phyloP scores from a whole-genome alignment of 306 rosid species.

The Betula pendula region DNA sequence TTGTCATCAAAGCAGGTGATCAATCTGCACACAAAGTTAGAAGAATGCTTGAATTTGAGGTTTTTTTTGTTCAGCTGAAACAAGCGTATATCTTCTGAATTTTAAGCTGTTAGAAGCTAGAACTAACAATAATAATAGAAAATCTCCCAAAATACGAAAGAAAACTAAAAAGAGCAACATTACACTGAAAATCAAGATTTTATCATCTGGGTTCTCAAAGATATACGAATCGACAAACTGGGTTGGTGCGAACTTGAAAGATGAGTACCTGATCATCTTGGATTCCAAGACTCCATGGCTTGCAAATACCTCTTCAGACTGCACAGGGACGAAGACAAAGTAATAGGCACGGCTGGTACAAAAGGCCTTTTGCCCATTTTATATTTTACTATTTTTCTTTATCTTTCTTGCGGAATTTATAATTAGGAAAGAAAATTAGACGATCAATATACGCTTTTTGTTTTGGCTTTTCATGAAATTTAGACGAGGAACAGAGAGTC shows the following conservation, averaged over 20 bases:
- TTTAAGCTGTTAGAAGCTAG: neutral
- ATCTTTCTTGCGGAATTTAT: conserved; percentile 11
- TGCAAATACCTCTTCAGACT: conserved; percentile 4
- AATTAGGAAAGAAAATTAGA: neutral
- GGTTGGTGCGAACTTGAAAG: conserved; percentile 2
- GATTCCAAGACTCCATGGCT: conserved; percentile 24
- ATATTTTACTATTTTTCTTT: neutral
- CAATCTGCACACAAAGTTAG: conserved; percentile 24
- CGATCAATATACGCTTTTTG: neutral
- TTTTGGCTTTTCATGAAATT: conserved; percentile 1
- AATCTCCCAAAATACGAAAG: neutral
- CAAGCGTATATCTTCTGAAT: neutral
- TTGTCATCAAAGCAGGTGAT: conserved; percentile 27
- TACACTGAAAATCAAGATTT: neutral
- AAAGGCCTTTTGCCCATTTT: neutral
- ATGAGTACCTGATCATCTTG: conserved; percentile 35
- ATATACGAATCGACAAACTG: conserved; percentile 12
- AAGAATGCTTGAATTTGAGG: neutral
- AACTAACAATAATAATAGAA: conserved; percentile 16
- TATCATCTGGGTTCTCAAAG: conserved; percentile 34
- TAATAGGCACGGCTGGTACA: neutral
- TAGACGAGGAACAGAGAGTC: neutral
- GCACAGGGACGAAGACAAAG: neutral
- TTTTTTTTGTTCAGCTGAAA: conserved; percentile 12
- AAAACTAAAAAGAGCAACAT: conserved; percentile 4